Evolutionary conservation across 176 grass and related monocot species (phyloP).

Genomic region (Ampelocalamus luodianensis): DNA sequence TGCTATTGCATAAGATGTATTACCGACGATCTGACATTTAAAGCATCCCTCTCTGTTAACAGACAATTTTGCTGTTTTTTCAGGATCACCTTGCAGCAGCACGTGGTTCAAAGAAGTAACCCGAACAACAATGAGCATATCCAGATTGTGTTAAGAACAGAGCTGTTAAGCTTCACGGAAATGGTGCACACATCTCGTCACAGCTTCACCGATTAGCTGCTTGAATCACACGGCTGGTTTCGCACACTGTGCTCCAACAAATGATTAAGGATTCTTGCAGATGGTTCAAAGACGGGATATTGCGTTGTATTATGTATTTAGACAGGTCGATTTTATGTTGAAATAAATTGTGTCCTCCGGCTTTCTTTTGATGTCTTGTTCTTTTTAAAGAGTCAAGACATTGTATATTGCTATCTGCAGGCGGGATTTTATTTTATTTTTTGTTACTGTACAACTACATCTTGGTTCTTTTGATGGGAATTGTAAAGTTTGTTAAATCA

Average conservation of each 20-base stretch:
- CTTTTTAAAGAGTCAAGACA: constrained; percentile 12
- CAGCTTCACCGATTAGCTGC: constrained; percentile 12
- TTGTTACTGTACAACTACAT: constrained; percentile 30
- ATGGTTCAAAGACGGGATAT: not conserved
- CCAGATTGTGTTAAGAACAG: constrained; percentile 18
- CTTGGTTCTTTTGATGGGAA: constrained; percentile 25
- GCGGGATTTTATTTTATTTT: constrained; percentile 11
- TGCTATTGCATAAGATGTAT: constrained; percentile 1
- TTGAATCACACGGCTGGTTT: constrained; percentile 31
- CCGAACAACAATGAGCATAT: not conserved
- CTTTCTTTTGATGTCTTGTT: not conserved
- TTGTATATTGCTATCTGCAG: constrained; percentile 36
- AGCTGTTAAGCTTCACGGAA: constrained; percentile 5
- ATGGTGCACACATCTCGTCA: not conserved
- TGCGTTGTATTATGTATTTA: constrained; percentile 57
- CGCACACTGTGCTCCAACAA: constrained; percentile 2
- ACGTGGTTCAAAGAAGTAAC: constrained; percentile 69
- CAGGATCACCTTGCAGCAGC: constrained; percentile 92
- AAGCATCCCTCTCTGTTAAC: constrained; percentile 9
- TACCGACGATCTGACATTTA: not conserved
- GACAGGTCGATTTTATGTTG: constrained; percentile 27
- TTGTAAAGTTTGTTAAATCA: constrained; percentile 48
- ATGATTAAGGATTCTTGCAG: constrained; percentile 18
- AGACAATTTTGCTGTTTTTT: constrained; percentile 19
- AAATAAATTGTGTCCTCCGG: constrained; percentile 51